Conservation (phyloP, 805 yeast species). For the Cyberlindnera misumaiensis region DNA sequence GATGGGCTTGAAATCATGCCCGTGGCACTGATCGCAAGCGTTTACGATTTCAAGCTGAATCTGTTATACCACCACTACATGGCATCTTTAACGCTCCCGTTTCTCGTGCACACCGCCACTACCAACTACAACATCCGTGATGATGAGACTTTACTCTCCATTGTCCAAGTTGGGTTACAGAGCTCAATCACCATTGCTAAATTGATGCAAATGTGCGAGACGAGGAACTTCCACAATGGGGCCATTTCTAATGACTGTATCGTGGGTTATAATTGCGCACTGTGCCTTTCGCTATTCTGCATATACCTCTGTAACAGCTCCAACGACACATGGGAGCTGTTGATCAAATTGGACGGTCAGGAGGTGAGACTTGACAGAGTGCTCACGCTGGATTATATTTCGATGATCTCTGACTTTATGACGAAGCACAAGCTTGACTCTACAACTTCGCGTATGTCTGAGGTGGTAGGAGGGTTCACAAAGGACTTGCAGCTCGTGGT, state of each 20-base stretch:
- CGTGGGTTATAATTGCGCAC: conserved; percentile 35
- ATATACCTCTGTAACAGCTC: conserved; percentile 25
- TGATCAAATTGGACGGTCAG: background rate
- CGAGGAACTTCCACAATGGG: conserved; percentile 31
- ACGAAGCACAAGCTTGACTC: conserved; percentile 28
- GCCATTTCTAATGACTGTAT: conserved; percentile 38
- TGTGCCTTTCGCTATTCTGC: conserved; percentile 36
- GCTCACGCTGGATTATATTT: conserved; percentile 15
- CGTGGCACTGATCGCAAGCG: conserved; percentile 16
- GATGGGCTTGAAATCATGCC: conserved; percentile 28
- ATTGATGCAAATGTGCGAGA: conserved; percentile 27
- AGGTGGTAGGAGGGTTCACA: conserved; percentile 34
- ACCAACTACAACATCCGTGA: conserved; percentile 30
- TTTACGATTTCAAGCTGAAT: conserved; percentile 36
- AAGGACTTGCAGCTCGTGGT: conserved; percentile 33
- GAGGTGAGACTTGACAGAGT: conserved; percentile 13
- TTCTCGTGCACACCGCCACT: conserved; percentile 32
- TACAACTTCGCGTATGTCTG: conserved; percentile 36
- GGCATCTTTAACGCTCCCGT: conserved; percentile 37
- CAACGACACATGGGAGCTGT: conserved; percentile 15
- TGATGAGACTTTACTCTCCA: conserved; percentile 35
- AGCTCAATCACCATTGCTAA: conserved; percentile 35
- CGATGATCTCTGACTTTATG: conserved; percentile 20
- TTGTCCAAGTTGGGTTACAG: conserved; percentile 34
- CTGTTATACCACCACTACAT: conserved; percentile 35